Percentiles rank a stretch among this genome's conserved stretches.
Evolutionary conservation across 2,329 filamentous ascomycete species (phyloP).

Genomic region (Cordyceps militaris): DNA sequence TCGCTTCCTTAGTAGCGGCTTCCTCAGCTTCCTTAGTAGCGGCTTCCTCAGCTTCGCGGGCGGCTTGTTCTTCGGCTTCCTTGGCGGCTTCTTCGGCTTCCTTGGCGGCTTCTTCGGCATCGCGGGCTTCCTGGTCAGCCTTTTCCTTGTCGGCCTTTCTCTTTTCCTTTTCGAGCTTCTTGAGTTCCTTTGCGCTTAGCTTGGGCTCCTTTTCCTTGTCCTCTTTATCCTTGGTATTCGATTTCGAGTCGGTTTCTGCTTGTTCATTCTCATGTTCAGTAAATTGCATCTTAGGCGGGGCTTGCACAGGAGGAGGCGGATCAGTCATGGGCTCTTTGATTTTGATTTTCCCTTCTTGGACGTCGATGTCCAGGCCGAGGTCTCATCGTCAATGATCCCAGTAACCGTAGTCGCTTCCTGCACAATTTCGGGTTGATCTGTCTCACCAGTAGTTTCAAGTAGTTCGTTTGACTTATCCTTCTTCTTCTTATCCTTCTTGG

Average conservation of each 20-base stretch:
- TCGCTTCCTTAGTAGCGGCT: slow-evolving; percentile 19
- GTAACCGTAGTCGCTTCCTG: slow-evolving; percentile 37
- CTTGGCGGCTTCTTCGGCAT: slow-evolving; percentile 25
- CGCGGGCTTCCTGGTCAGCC: slow-evolving; percentile 20
- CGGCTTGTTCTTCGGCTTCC: slow-evolving; percentile 27
- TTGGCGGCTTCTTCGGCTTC: slow-evolving; percentile 29
- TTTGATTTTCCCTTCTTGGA: slow-evolving; percentile 40
- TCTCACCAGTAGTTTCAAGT: slow-evolving; percentile 38
- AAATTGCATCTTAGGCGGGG: slow-evolving; percentile 40
- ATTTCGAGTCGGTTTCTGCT: slow-evolving; percentile 32
- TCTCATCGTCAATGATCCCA: slow-evolving; percentile 30
- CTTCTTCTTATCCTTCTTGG: slow-evolving; percentile 45
- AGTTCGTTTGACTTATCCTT: slow-evolving; percentile 45
- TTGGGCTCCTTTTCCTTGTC: slow-evolving; percentile 38
- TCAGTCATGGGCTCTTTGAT: slow-evolving; percentile 33
- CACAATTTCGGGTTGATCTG: slow-evolving; percentile 38
- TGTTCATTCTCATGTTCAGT: slow-evolving; percentile 29
- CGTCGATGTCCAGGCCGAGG: slow-evolving; percentile 36
- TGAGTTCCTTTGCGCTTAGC: slow-evolving; percentile 43
- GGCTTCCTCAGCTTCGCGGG: slow-evolving; percentile 22
- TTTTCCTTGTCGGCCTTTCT: slow-evolving; percentile 33
- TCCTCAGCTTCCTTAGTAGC: slow-evolving; percentile 25
- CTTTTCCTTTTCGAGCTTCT: slow-evolving; percentile 44
- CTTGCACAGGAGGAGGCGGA: slow-evolving; percentile 39
- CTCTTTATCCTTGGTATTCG: slow-evolving; percentile 37